Conservation (phyloP, 345 rosid species). For the Anastatica hierochuntica region DNA sequence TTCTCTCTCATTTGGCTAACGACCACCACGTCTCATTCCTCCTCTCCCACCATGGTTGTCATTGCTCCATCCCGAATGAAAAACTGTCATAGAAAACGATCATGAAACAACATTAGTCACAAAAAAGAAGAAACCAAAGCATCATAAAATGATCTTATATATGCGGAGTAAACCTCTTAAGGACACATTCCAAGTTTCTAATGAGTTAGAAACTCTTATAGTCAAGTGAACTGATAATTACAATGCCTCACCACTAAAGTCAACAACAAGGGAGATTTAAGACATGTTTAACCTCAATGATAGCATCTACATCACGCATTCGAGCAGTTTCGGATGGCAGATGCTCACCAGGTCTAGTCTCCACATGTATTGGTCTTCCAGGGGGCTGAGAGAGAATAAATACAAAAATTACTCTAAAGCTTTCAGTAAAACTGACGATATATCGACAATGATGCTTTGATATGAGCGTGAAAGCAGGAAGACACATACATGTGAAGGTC, state of each 20-base stretch:
- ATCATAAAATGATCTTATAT: too few species aligned
- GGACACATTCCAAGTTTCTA: too few species aligned
- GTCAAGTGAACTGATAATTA: too few species aligned
- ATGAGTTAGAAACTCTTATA: too few species aligned
- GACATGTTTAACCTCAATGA: slow-evolving; percentile 63
- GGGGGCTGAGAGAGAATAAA: slow-evolving; percentile 56
- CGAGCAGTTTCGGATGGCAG: slow-evolving; percentile 84
- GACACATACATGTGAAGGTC: slow-evolving; percentile 71
- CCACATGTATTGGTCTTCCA: slow-evolving; percentile 97
- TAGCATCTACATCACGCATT: slow-evolving; percentile 83
- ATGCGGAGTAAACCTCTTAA: too few species aligned
- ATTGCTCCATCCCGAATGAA: too few species aligned
- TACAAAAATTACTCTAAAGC: slow-evolving; percentile 14
- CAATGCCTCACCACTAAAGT: slow-evolving; percentile 5
- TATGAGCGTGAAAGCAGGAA: background rate
- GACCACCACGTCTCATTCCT: too few species aligned
- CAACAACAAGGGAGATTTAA: slow-evolving; percentile 10
- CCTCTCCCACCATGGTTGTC: too few species aligned
- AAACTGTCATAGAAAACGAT: too few species aligned
- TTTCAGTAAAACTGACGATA: slow-evolving; percentile 1
- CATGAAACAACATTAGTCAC: too few species aligned
- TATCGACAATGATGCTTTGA: background rate
- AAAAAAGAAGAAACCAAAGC: too few species aligned
- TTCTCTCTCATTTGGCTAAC: too few species aligned
- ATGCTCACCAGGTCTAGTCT: slow-evolving; percentile 81